Evolutionary conservation across 495 filamentous ascomycete species (phyloP), one percentile per base, ranked within the genome.

Genomic region (Poronia punctata): DNA sequence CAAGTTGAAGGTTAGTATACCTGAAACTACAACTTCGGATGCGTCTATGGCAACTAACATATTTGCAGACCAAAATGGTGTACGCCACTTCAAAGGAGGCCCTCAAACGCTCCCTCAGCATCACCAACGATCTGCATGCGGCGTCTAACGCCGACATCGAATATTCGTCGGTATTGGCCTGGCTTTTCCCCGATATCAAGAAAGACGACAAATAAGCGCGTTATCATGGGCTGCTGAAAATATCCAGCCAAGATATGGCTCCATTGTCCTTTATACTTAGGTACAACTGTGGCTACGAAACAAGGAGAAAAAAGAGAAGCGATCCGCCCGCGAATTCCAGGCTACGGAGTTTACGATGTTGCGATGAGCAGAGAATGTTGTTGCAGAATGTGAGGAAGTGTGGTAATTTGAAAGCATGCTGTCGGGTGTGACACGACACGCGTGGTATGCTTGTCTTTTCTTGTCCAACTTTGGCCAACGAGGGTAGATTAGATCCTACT

Each of bases 31-130:
- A 42, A 41, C 25, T 21, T 28, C 27, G 9, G 9, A 12, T 9
- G n/a, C 27, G 22, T 1, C 9, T 21, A 14, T 35, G 43, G 26
- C 4, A 30, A 35, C 50, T 54, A 32, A 56, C 36, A 40, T 20
- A 17, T n/a, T 26, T 35, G 16, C 49, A 89, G 85, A 70, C 80
- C 59, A 86, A 87, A 67, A 97, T 96, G 93, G 76, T 95, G 52
- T 97, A 96, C 80, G 86, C 90, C 58, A 86, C 87, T 38, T 97
- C 90, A 58, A 93, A 93, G 65, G 88, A 95, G 53, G 78, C 78
- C 43, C 73, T 98, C 51, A 95, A 93, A 74, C 83, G 82, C 60
- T 69, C 92, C 19, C 78, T 98, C 40, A 84, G 85, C 22, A 64
- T 96, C 47, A 76, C 76, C 40, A 67, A 69, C 54, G 89, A 93